Conservation (phyloP, 2,329 filamentous ascomycete genomes). For the Cladosporium phlei region DNA sequence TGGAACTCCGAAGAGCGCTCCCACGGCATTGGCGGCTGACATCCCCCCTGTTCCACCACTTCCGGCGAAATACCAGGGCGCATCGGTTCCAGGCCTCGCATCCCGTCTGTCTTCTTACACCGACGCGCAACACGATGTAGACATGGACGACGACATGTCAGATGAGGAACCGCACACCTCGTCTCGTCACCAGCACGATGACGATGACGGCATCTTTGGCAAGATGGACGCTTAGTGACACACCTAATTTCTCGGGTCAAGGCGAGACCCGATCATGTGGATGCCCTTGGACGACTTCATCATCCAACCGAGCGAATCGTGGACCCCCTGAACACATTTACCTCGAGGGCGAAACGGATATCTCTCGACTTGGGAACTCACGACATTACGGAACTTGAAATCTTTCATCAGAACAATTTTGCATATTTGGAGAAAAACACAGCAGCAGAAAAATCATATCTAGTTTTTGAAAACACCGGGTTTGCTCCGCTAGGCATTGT, state of each 20-base stretch:
- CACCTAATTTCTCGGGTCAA: conserved; percentile 2
- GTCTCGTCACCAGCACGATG: conserved; percentile 69
- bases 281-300: conserved; percentile 19
- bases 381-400: conserved; percentile 4
- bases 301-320: conserved; percentile 9
- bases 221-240: conserved; percentile 77
- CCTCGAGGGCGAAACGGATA: background rate
- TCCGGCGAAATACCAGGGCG: conserved; percentile 69
- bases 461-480: background rate
- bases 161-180: conserved; percentile 36
- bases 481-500: conserved; percentile 12
- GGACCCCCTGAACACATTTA: background rate
- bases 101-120: conserved; percentile 21
- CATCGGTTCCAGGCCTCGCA: conserved; percentile 11
- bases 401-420: background rate
- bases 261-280: conserved; percentile 14
- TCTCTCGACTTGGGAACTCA: conserved; percentile 3
- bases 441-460: conserved; percentile 3
- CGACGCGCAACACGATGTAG: conserved; percentile 36
- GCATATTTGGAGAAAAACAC: background rate
- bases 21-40: conserved; percentile 61
- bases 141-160: conserved; percentile 50
- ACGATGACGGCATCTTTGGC: conserved; percentile 93
- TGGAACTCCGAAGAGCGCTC: conserved; percentile 66
- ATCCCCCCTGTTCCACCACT: conserved; percentile 84